These are phyloP conservation scores for Arctium minus DNA, from an alignment of 129 eudicot genomes.

Conservation along the genomic window DNA sequence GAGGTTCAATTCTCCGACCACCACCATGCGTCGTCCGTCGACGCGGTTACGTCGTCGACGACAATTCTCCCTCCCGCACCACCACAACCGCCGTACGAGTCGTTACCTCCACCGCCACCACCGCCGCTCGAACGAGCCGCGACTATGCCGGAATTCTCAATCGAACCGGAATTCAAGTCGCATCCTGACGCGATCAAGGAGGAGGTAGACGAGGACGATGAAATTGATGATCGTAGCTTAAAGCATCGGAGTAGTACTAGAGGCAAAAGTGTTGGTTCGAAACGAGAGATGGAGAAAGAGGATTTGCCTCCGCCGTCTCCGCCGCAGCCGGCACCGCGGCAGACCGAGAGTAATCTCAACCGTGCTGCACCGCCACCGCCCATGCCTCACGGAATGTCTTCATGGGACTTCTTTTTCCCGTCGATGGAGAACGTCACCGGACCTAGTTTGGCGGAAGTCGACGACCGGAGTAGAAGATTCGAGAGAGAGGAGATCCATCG, in stretches of 20 bases:
- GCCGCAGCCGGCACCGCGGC: conserved; percentile 26
- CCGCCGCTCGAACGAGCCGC: conserved; percentile 67
- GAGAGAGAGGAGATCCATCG: conserved; percentile 41
- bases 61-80: conserved; percentile 28
- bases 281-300: conserved; percentile 34
- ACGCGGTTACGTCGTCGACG: conserved; percentile 5
- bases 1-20: conserved; percentile 43
- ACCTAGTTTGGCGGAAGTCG: conserved; percentile 50
- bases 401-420: conserved; percentile 64
- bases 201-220: conserved; percentile 56
- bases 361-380: conserved; percentile 51
- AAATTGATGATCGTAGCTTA: conserved; percentile 49
- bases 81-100: conserved; percentile 28
- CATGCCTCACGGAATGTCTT: conserved; percentile 21
- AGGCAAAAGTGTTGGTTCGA: conserved; percentile 28
- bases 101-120: conserved; percentile 46
- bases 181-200: conserved; percentile 64
- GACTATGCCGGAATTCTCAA: conserved; percentile 60
- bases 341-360: not conserved
- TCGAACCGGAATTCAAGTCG: conserved; percentile 32
- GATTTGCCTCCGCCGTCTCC: conserved; percentile 49
- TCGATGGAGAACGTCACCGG: conserved; percentile 50
- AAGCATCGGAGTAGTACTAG: conserved; percentile 42
- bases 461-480: conserved; percentile 33
- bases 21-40: conserved; percentile 18